phyloP scores from a whole-genome alignment of 2,329 filamentous ascomycete species.

The Pseudopyrenochaeta lycopersici region DNA sequence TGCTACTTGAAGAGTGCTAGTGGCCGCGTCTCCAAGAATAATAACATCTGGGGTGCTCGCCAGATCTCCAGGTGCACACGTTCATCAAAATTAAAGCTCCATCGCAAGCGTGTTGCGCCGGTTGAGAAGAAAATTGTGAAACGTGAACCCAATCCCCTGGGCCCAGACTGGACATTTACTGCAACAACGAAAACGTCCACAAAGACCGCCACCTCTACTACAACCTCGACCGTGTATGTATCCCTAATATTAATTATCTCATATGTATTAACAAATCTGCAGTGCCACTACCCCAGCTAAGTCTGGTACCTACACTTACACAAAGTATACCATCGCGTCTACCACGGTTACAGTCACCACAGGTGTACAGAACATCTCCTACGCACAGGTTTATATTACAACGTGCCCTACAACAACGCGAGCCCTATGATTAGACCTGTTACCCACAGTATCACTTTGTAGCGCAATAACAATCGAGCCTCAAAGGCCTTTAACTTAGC shows the following conservation, averaged over 20 bases:
- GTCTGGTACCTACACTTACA: neutral
- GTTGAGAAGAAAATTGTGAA: neutral
- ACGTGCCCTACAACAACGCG: neutral
- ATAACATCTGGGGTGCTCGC: conserved; percentile 30
- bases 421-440: too few relatives aligned
- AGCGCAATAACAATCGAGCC: too few relatives aligned
- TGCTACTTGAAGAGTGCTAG: conserved; percentile 37
- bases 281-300: neutral
- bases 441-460: too few relatives aligned
- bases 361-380: neutral
- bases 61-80: conserved; percentile 14
- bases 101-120: conserved; percentile 19
- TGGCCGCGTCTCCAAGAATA: conserved; percentile 11
- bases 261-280: neutral
- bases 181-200: neutral
- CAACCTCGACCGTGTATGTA: neutral
- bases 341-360: neutral
- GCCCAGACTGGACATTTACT: neutral
- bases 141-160: neutral
- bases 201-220: neutral
- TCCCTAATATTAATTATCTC: neutral
- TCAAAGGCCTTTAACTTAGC: too few relatives aligned
- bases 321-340: neutral
- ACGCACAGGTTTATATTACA: neutral
- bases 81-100: conserved; percentile 8